Conservation (phyloP, 1,284 basidiomycete genomes). For the Calocybe gambosa region DNA sequence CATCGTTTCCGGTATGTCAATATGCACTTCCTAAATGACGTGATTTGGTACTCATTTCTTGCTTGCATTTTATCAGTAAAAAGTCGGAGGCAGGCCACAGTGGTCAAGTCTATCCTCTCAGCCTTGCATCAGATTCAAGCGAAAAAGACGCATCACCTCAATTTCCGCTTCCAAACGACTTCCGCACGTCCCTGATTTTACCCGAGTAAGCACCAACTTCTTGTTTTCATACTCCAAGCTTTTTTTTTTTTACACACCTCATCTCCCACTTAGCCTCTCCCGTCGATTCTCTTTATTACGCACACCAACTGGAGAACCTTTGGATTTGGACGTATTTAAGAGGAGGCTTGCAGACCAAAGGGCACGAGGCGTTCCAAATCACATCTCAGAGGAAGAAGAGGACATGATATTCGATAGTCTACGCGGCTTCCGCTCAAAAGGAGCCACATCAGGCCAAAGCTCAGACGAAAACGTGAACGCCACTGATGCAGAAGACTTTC, state of each 20-base stretch:
- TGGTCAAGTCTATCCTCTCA: conserved; percentile 30
- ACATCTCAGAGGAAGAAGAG: conserved; percentile 74
- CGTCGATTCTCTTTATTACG: conserved; percentile 75
- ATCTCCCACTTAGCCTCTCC: conserved; percentile 49
- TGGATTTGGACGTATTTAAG: conserved; percentile 58
- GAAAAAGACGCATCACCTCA: conserved; percentile 38
- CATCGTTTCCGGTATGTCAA: conserved; percentile 71
- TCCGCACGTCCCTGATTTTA: conserved; percentile 75
- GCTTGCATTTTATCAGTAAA: conserved; percentile 38
- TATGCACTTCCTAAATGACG: conserved; percentile 18
- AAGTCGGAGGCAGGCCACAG: conserved; percentile 58
- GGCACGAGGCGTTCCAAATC: conserved; percentile 56
- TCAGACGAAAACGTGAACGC: conserved; percentile 29
- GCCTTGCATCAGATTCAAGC: conserved; percentile 20
- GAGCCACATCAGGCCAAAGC: conserved; percentile 25
- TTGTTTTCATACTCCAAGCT: conserved; percentile 12
- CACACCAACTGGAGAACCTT: conserved; percentile 54
- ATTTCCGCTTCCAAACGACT: conserved; percentile 64
- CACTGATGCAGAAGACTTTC: conserved; percentile 30
- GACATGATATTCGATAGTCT: conserved; percentile 75
- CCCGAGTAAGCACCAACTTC: conserved; percentile 58
- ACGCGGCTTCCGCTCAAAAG: conserved; percentile 45
- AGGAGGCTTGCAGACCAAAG: conserved; percentile 69
- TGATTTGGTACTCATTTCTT: conserved; percentile 14
- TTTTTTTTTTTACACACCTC: conserved; percentile 4